Conservation (phyloP, 805 yeast genomes). For the Sugiyamaella lignohabitans region DNA sequence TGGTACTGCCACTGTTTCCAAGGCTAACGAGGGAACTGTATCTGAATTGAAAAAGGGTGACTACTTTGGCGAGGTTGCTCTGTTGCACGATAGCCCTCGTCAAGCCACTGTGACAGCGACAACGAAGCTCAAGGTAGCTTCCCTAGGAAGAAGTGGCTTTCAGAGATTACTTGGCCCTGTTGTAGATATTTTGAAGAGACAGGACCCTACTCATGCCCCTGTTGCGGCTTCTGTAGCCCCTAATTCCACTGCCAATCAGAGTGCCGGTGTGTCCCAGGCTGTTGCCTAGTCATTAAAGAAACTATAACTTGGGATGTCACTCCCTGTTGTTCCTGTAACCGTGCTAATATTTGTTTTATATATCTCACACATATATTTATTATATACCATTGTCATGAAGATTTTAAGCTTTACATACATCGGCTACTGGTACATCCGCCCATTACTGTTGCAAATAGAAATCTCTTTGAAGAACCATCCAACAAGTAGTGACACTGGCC, state of each 20-base stretch:
- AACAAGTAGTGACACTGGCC: conserved; percentile 58
- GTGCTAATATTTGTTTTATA: no score
- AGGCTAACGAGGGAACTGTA: conserved; percentile 48
- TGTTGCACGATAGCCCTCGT: conserved; percentile 85
- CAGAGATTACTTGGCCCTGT: conserved; percentile 92
- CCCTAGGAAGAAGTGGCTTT: conserved; percentile 86
- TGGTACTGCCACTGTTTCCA: conserved; percentile 75
- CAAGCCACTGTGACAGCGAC: conserved; percentile 86
- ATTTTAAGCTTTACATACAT: no score
- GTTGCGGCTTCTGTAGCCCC: no score
- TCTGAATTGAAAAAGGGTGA: conserved; percentile 67
- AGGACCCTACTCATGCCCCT: conserved; percentile 71
- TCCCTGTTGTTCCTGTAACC: no score
- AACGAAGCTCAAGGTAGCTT: conserved; percentile 76
- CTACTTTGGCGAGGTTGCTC: conserved; percentile 94
- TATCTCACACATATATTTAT: no score
- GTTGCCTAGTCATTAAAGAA: no score
- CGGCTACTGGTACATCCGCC: no score
- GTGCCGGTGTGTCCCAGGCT: no score
- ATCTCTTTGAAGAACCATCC: conserved; percentile 75
- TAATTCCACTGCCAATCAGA: no score
- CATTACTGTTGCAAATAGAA: no score
- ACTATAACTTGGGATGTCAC: no score
- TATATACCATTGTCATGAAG: no score
- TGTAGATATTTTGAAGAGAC: conserved; percentile 75